These are phyloP conservation scores for Rhododendron ferrugineum DNA, from an alignment of 148 eudicot genomes.

Conservation along the genomic window DNA sequence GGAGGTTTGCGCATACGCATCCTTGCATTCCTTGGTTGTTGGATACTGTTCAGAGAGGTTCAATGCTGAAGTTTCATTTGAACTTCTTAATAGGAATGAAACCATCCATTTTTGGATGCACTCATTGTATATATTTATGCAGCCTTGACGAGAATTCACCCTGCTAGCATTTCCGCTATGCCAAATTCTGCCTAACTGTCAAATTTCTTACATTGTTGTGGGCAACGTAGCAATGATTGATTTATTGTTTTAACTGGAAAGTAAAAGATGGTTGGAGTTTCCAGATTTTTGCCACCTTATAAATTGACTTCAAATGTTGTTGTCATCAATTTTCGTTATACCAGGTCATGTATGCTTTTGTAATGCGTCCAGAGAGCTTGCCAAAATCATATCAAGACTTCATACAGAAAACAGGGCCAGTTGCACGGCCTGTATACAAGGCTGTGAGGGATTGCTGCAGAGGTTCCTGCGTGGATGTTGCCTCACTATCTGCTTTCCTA, in stretches of 20 bases:
- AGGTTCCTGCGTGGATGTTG: slow-evolving; percentile 75
- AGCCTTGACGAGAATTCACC: not conserved
- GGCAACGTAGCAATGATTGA: not conserved
- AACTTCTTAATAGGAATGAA: not conserved
- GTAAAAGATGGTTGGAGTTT: not conserved
- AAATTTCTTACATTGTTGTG: not conserved
- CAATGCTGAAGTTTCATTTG: not conserved
- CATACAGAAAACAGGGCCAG: slow-evolving; percentile 98
- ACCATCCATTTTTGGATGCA: not conserved
- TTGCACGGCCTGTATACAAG: slow-evolving; percentile 85
- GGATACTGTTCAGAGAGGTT: not conserved
- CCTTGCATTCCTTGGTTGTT: not conserved
- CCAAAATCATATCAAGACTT: slow-evolving; percentile 96
- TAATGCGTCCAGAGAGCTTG: slow-evolving; percentile 98
- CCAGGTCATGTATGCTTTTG: slow-evolving; percentile 96
- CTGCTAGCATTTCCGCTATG: not conserved
- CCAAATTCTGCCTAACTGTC: not conserved
- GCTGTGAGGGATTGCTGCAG: slow-evolving; percentile 95
- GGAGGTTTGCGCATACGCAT: not conserved
- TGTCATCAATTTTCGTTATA: not conserved
- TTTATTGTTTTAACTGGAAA: not conserved
- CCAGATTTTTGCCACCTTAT: not conserved
- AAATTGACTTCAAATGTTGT: not conserved
- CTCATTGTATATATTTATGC: not conserved
- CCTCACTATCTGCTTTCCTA: slow-evolving; percentile 66